phyloP scores from a whole-genome alignment of 164 flowering plant genomes.

The Umbellularia californica region DNA sequence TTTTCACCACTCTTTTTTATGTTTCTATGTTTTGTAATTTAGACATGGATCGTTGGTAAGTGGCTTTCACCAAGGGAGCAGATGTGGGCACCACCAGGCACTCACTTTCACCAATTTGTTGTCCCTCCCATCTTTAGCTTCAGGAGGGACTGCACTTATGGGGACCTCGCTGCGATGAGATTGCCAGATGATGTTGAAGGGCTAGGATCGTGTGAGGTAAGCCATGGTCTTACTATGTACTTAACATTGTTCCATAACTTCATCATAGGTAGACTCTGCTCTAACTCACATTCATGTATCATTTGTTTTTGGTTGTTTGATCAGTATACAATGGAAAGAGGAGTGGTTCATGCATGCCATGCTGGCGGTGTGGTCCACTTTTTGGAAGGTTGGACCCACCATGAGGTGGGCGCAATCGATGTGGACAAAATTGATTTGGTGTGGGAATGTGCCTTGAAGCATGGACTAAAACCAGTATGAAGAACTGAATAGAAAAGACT shows the following conservation, averaged over 20 bases:
- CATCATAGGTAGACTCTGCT: no score
- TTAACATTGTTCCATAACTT: background rate
- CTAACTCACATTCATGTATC: background rate
- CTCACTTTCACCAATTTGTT: constrained; percentile 92
- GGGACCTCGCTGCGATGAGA: constrained; percentile 88
- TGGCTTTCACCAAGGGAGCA: constrained; percentile 80
- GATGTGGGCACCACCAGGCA: constrained; percentile 79
- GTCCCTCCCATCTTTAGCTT: constrained; percentile 74
- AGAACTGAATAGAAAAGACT: background rate
- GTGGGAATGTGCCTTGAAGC: constrained; percentile 84
- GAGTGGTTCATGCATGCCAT: constrained; percentile 95
- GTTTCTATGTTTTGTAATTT: background rate
- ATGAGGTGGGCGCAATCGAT: constrained; percentile 88
- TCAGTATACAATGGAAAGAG: constrained; percentile 90
- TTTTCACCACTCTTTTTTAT: background rate
- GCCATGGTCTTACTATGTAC: background rate
- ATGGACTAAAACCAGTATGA: constrained; percentile 63
- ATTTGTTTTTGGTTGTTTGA: background rate
- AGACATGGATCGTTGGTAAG: constrained; percentile 96
- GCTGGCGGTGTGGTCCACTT: constrained; percentile 89
- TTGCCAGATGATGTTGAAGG: constrained; percentile 81
- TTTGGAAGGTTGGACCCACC: constrained; percentile 87
- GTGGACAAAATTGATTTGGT: constrained; percentile 82
- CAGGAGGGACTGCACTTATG: constrained; percentile 81
- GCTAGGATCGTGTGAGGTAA: constrained; percentile 81